Base-by-base conservation (phyloP, 1,284 basidiomycete genomes). In the Anthracocystis panici-leucophaei region DNA sequence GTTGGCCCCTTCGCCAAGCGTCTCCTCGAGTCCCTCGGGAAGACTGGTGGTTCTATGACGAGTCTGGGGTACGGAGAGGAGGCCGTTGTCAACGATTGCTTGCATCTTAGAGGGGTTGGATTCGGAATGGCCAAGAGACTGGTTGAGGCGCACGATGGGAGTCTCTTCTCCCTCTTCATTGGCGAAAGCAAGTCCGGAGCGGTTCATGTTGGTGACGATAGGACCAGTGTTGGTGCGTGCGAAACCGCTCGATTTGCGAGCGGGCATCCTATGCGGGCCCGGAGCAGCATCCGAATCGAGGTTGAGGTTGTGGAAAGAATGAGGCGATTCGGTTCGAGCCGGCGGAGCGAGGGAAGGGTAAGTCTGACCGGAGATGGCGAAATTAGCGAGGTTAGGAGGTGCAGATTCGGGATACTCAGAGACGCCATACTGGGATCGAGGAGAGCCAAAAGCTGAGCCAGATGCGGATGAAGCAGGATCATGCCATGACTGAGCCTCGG, bases 141-240 rank as follows among this genome's bases (percentile, higher is more conserved):
- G 61, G 29, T 61, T 61, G 49, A 65, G 45, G 31, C 72, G 61
- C 21, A 73, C 70, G 35, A 81, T 69, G n/a, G 80, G 79, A 18
- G 78, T 82, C 40, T 78, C 61, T 42, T 81, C 79, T 25, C 72
- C 79, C 35, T 81, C 79, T 29, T 79, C 79, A 33, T 63, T 56
- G 20, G 69, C 62, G 42, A 56, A 78, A 0, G 59, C 40, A 0
- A 57, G 50, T 29, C 25, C 57, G 29, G 56, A 46, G 11, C 72
- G 74, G 38, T 77, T 70, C 38, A 81, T 66, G 48, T 74, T 62
- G 35, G 79, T 81, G 16, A 79, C 66, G 54, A 81, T 79, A 1
- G 67, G 57, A 9, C 75, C 72, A 42, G 68, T 77, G 50, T 66
- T 75, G 54, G 67, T 75, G n/a, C 73, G 56, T 2, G 73, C 64